Conservation (phyloP, 2,329 filamentous ascomycete species). For the Diaporthe humulicola region DNA sequence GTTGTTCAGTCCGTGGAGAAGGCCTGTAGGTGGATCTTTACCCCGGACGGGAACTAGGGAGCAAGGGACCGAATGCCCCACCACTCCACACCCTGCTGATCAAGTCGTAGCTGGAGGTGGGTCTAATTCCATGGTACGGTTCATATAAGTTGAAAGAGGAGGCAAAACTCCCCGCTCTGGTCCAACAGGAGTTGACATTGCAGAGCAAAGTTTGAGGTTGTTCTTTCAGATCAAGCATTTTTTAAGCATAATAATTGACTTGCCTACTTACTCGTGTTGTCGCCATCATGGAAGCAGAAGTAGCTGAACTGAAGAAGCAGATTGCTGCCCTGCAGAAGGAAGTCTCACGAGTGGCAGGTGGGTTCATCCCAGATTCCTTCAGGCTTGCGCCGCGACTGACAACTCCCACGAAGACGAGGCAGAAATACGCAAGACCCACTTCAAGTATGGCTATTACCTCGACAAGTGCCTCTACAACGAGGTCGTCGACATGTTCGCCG, state of each 20-base stretch:
- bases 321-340: slow-evolving; percentile 52
- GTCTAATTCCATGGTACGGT: not conserved
- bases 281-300: slow-evolving; percentile 50
- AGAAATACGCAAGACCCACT: slow-evolving; percentile 67
- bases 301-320: slow-evolving; percentile 53
- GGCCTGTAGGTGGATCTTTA: slow-evolving; percentile 25
- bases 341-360: slow-evolving; percentile 50
- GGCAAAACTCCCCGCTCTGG: not conserved
- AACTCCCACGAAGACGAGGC: slow-evolving; percentile 58
- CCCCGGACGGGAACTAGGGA: slow-evolving; percentile 23
- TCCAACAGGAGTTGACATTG: accelerated
- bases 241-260: not conserved
- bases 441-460: slow-evolving; percentile 71
- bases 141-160: not conserved
- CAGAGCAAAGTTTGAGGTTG: not conserved
- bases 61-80: not conserved
- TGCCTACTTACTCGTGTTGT: not conserved
- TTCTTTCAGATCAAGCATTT: too few species aligned
- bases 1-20: not conserved
- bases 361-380: not conserved
- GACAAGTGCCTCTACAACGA: slow-evolving; percentile 71
- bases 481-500: slow-evolving; percentile 63
- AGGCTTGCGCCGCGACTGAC: not conserved
- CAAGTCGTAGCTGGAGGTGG: not conserved
- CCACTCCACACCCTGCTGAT: slow-evolving; percentile 13